Evolutionary conservation across 768 basidiomycete species (phyloP).

Genomic region (Suillus cothurnatus): DNA sequence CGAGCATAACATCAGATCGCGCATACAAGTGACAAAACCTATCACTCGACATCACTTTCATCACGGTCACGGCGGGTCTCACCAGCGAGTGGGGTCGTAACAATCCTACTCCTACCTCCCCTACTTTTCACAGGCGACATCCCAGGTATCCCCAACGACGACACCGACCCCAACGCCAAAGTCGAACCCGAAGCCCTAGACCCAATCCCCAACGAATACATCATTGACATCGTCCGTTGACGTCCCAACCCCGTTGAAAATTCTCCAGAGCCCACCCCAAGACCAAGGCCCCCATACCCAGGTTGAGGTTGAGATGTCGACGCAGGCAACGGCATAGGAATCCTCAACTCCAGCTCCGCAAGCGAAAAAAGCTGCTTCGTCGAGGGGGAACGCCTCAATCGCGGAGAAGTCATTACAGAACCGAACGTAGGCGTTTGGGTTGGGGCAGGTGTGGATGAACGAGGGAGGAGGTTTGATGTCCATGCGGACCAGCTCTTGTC

Average conservation of each 20-base stretch:
- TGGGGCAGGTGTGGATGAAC: constrained; percentile 37
- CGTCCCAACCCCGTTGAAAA: constrained; percentile 19
- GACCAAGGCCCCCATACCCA: constrained; percentile 19
- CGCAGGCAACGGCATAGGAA: constrained; percentile 53
- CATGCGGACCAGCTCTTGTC: constrained; percentile 44
- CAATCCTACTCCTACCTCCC: background rate
- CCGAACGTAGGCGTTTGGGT: constrained; percentile 62
- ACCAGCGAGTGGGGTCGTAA: background rate
- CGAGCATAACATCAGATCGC: background rate
- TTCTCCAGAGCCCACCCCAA: constrained; percentile 22
- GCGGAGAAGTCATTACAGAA: constrained; percentile 66
- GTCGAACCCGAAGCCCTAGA: constrained; percentile 31
- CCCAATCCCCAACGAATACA: constrained; percentile 67
- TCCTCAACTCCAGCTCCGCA: constrained; percentile 48
- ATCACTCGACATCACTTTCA: constrained; percentile 29
- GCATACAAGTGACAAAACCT: background rate
- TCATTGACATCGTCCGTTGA: constrained; percentile 55
- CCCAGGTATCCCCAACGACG: constrained; percentile 9
- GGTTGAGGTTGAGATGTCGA: constrained; percentile 6
- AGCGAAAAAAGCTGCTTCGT: constrained; percentile 35
- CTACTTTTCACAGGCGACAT: background rate
- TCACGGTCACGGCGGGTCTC: constrained; percentile 1
- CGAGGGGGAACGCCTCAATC: constrained; percentile 53
- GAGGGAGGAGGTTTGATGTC: constrained; percentile 57
- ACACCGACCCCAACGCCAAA: background rate